Evolutionary conservation across 2,329 filamentous ascomycete species (phyloP).

Genomic region (Didymella lethalis): DNA sequence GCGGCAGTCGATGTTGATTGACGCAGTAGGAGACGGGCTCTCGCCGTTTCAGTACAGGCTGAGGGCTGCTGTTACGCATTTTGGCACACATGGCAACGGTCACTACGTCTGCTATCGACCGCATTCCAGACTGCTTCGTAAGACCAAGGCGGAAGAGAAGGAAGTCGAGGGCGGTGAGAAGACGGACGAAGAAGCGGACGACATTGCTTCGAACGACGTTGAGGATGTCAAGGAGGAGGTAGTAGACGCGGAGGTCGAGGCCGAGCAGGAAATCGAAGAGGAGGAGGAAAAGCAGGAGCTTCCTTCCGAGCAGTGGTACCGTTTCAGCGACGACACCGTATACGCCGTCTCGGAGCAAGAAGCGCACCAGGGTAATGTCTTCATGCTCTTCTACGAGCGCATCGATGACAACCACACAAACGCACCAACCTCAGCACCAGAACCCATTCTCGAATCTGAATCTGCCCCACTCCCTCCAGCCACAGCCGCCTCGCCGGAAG

Average conservation of each 20-base stretch:
- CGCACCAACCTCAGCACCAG: neutral
- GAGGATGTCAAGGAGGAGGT: neutral
- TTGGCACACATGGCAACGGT: conserved; percentile 90
- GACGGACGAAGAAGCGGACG: conserved; percentile 7
- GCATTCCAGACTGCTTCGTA: conserved; percentile 56
- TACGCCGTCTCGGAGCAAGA: conserved; percentile 74
- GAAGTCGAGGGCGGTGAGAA: conserved; percentile 10
- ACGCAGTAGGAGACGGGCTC: conserved; percentile 46
- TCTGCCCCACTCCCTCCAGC: conserved; percentile 34
- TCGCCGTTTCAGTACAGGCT: conserved; percentile 71
- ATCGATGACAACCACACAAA: conserved; percentile 30
- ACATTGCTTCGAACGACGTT: neutral
- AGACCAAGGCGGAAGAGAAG: neutral
- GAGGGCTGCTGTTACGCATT: conserved; percentile 85
- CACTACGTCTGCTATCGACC: conserved; percentile 94
- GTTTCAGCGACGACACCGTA: conserved; percentile 89
- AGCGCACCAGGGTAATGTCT: conserved; percentile 81
- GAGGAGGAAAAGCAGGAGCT: conserved; percentile 27
- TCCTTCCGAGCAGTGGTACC: conserved; percentile 74
- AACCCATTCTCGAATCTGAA: conserved; percentile 7
- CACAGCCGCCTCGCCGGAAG: neutral
- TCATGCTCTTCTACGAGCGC: conserved; percentile 96
- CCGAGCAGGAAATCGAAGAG: conserved; percentile 17
- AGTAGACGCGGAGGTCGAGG: neutral
- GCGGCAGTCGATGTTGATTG: conserved; percentile 73